Conservation (phyloP, 2,329 filamentous ascomycete genomes). For the Fusarium kyushuense region DNA sequence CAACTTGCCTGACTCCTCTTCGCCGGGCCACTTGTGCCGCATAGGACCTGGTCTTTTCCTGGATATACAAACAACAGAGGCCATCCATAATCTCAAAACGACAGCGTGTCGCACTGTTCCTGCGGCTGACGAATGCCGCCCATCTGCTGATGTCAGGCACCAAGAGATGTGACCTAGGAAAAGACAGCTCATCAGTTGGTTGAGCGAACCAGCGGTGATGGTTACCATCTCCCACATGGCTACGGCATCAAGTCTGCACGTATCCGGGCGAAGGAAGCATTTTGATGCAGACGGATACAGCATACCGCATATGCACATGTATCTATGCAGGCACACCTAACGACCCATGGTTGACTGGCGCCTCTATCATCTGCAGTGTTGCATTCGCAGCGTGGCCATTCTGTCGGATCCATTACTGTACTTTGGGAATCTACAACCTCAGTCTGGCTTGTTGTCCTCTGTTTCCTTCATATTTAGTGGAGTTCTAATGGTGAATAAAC, state of each 20-base stretch:
- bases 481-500: not conserved
- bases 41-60: not conserved
- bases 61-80: slow-evolving; percentile 11
- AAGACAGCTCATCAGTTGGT: slow-evolving; percentile 36
- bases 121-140: not conserved
- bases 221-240: slow-evolving; percentile 16
- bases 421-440: slow-evolving; percentile 1
- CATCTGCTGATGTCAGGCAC: slow-evolving; percentile 21
- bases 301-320: slow-evolving; percentile 15
- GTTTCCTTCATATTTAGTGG: slow-evolving; percentile 8
- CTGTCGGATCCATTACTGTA: slow-evolving; percentile 8
- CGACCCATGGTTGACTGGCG: slow-evolving; percentile 16
- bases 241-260: slow-evolving; percentile 25
- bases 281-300: slow-evolving; percentile 27
- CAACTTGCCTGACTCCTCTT: slow-evolving; percentile 21
- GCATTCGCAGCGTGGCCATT: slow-evolving; percentile 25
- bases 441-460: not conserved
- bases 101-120: slow-evolving; percentile 27
- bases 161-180: slow-evolving; percentile 9
- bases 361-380: slow-evolving; percentile 33
- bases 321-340: slow-evolving; percentile 29
- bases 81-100: slow-evolving; percentile 17
- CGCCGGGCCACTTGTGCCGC: slow-evolving; percentile 5
- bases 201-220: slow-evolving; percentile 17
- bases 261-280: slow-evolving; percentile 26